Base-by-base conservation (phyloP, 2,329 filamentous ascomycete genomes). In the Proliferodiscus dingleyae region DNA sequence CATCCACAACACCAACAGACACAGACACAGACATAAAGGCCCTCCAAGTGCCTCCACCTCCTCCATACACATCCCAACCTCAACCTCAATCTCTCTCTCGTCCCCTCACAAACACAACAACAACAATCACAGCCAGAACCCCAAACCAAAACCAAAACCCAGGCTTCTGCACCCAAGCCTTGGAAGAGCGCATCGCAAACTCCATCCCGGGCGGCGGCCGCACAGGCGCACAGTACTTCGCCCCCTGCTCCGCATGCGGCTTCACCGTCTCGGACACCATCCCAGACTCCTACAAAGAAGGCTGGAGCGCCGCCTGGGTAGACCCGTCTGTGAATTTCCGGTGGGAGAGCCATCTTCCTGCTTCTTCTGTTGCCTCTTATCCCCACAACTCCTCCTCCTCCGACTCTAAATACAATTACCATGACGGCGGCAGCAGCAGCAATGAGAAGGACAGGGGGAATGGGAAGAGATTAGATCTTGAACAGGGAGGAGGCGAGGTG, bases 291-390 rank as follows among this genome's bases (percentile, higher is more conserved):
- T 59, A 59, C 28, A 54, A 51, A 38, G 29, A 40, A 22, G 49
- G 47, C 2, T 59, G 56, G 56, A n/a, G n/a, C n/a, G 24, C 45
- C 15, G 43, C 52, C 11, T 59, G 56, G 56, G 47, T 57, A 11
- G 56, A 59, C 43, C 56, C 56, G 1, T 55, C 51, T 11, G 45
- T 59, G 10, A 59, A 59, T 32, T 59, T 57, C 37, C 42, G 56
- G 18, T 59, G 56, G 56, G 56, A 59, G 38, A 55, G 51, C 18
- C 56, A 59, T 47, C 40, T 55, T 28, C 43, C 54, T 22, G 18
- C 40, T 16, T 34, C 32, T 4, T n/a, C n/a, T n/a, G n/a, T n/a
- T n/a, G n/a, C n/a, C n/a, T n/a, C n/a, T n/a, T n/a, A n/a, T n/a
- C n/a, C n/a, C n/a, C n/a, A n/a, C n/a, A n/a, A n/a, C n/a, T n/a